Evolutionary conservation across 768 basidiomycete genomes (phyloP), one percentile per base, ranked within the genome.

Genomic region (Tylopilus sp.): DNA sequence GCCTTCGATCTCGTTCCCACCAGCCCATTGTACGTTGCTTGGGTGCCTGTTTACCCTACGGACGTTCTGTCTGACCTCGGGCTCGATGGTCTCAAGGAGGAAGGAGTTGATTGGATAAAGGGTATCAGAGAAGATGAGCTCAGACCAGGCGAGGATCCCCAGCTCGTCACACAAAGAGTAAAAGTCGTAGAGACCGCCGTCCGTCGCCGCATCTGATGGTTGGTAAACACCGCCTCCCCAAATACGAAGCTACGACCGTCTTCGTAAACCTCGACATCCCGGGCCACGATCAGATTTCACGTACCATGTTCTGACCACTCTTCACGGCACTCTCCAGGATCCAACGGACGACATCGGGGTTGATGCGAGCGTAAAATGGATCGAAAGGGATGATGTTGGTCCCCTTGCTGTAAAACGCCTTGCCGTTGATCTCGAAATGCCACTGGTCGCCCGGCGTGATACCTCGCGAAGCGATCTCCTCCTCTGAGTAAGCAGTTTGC

Each of bases 311-410:
- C 64, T 83, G 82, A 10, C 80, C 80, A 49, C 78, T 79, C 43
- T 67, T 63, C 3, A 80, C 74, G 3, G 78, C 80, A 54, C 80
- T 82, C 65, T 83, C 76, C 14, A 83, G 63, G 21, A 83, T 68
- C 82, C 81, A 83, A 30, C 77, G 67, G 8, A 80, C 79, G 51
- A 75, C 69, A 24, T 78, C 79, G 12, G 76, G 72, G 11, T 75
- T 75, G 13, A 72, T 76, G 36, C 82, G 70, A 28, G 79, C 67
- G 54, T 83, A 82, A 63, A 84, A 83, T 9, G 78, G 78, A 64
- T 84, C 82, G 56, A 81, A 83, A 2, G 83, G 83, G 51, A 84
- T 81, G 57, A 82, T 75, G 49, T 82, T 84, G 24, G 79, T 81
- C 10, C 82, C 81, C 10, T 76, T 70, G 45, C 74, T 76, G 53